phyloP scores from a whole-genome alignment of 225 moss, liverwort and hornwort genomes.

The Anthoceros angustus region DNA sequence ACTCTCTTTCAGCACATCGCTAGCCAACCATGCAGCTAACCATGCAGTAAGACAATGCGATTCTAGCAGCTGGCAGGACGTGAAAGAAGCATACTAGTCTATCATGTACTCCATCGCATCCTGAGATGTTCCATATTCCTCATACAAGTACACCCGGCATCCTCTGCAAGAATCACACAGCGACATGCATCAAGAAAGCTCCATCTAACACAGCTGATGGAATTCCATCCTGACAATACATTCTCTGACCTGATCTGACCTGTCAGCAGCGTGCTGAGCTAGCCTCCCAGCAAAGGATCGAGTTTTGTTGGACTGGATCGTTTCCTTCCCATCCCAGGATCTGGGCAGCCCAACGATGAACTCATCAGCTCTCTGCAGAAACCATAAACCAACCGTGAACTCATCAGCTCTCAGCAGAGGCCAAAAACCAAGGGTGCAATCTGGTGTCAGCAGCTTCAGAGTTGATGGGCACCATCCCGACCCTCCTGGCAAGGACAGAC shows the following conservation, averaged over 20 bases:
- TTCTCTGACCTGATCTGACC: conserved; percentile 30
- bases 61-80: neutral
- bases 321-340: conserved; percentile 59
- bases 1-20: neutral
- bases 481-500: neutral
- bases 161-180: conserved; percentile 36
- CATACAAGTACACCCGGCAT: conserved; percentile 78
- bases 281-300: conserved; percentile 80
- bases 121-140: conserved; percentile 83
- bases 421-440: neutral
- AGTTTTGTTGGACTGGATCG: conserved; percentile 55
- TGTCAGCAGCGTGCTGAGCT: conserved; percentile 64
- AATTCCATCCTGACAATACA: conserved; percentile 11
- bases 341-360: conserved; percentile 78
- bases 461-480: no score
- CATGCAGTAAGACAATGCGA: neutral
- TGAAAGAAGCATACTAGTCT: conserved; percentile 29
- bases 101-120: conserved; percentile 89
- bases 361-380: conserved; percentile 73
- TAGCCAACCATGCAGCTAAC: neutral
- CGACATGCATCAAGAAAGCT: conserved; percentile 8
- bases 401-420: neutral
- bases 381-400: neutral
- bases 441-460: neutral
- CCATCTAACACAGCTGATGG: neutral